These are phyloP conservation scores for Lophium mytilinum DNA, from an alignment of 495 filamentous ascomycete genomes.

Conservation along the genomic window DNA sequence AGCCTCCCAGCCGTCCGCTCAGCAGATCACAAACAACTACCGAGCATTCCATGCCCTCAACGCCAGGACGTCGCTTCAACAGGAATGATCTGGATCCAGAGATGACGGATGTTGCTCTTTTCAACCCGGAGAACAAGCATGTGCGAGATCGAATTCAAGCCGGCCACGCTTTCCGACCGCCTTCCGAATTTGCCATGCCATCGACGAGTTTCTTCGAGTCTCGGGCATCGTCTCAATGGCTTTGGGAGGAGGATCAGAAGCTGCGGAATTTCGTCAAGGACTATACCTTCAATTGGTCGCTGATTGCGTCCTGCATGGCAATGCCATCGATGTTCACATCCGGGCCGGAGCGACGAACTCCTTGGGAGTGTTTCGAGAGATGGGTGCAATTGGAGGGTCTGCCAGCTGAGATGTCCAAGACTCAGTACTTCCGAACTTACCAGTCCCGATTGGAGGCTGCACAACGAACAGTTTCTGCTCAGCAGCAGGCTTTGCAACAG, in stretches of 20 bases:
- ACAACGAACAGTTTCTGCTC: slow-evolving; percentile 54
- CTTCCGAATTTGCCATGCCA: slow-evolving; percentile 82
- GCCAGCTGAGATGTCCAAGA: slow-evolving; percentile 85
- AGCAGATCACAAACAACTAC: slow-evolving; percentile 22
- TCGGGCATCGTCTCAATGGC: slow-evolving; percentile 83
- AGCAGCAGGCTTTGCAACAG: slow-evolving; percentile 50
- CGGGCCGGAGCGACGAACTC: slow-evolving; percentile 80
- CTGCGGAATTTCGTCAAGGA: slow-evolving; percentile 77
- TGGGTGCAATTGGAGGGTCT: slow-evolving; percentile 87
- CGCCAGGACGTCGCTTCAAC: slow-evolving; percentile 27
- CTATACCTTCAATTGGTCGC: slow-evolving; percentile 93
- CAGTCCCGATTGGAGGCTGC: slow-evolving; percentile 72
- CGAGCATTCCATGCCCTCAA: slow-evolving; percentile 22
- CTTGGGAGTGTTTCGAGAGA: slow-evolving; percentile 98
- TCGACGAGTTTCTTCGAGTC: slow-evolving; percentile 81
- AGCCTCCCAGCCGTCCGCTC: slow-evolving; percentile 39
- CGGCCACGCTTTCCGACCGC: slow-evolving; percentile 89
- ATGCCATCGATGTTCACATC: slow-evolving; percentile 69
- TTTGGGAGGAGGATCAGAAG: slow-evolving; percentile 78
- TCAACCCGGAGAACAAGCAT: slow-evolving; percentile 79
- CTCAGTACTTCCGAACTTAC: slow-evolving; percentile 82
- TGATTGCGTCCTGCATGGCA: slow-evolving; percentile 72
- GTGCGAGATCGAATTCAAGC: slow-evolving; percentile 86
- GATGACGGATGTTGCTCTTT: slow-evolving; percentile 73
- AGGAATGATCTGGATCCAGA: slow-evolving; percentile 53